Evolutionary conservation across 768 basidiomycete genomes (phyloP).

Genomic region (Mrakia frigida): DNA sequence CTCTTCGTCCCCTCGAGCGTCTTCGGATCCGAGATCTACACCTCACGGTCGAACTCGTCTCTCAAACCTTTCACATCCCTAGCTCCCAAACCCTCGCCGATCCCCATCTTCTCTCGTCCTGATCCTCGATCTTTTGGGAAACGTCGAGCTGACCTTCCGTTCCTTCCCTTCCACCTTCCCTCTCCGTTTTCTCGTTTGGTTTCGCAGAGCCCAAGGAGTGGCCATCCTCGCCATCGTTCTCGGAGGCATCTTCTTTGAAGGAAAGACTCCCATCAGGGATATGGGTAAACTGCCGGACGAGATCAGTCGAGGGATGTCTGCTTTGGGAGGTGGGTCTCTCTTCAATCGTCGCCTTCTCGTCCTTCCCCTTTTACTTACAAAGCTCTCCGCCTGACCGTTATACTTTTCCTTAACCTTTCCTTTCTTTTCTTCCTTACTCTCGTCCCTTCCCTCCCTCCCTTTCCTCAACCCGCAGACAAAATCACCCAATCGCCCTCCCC

Average conservation of each 20-base stretch:
- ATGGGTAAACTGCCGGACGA: not conserved
- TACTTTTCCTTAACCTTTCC: not conserved
- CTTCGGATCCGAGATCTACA: not conserved
- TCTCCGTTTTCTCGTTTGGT: no score
- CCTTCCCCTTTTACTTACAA: not conserved
- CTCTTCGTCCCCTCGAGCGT: not conserved
- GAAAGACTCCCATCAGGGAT: not conserved
- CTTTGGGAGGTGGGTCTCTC: not conserved
- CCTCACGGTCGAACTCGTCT: not conserved
- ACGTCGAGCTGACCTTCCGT: not conserved
- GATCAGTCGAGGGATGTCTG: not conserved
- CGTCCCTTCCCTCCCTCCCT: no score
- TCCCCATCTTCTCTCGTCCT: not conserved
- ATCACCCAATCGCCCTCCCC: not conserved
- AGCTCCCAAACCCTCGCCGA: not conserved
- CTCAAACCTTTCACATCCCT: no score
- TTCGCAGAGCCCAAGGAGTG: not conserved
- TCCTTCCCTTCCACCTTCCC: not conserved
- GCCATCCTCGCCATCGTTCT: not conserved
- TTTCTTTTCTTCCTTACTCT: not conserved
- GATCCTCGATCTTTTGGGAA: not conserved
- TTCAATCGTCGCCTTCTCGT: not conserved
- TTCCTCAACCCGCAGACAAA: no score
- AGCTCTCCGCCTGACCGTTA: not conserved
- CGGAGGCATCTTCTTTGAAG: constrained; percentile 8